Conservation (phyloP, 2,329 filamentous ascomycete species). For the Penicillium polonicum region DNA sequence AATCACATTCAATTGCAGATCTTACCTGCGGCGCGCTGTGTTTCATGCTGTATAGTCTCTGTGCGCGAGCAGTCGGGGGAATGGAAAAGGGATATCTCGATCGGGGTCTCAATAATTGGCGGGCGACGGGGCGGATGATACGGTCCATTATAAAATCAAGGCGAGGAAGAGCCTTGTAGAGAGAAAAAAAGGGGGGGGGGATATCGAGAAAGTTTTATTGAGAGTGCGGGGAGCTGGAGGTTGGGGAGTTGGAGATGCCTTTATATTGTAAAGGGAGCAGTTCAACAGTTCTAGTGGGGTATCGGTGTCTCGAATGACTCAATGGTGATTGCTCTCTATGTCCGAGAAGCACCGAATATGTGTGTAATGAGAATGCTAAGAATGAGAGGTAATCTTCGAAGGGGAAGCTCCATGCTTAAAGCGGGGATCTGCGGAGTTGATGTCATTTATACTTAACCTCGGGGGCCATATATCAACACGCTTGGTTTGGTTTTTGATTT, state of each 20-base stretch:
- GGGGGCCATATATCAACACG: not conserved
- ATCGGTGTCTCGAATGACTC: constrained; percentile 1
- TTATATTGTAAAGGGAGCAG: constrained; percentile 11
- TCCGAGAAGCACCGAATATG: constrained; percentile 26
- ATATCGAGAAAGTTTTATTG: constrained; percentile 10
- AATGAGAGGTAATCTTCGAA: constrained; percentile 6
- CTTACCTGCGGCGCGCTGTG: constrained; percentile 43
- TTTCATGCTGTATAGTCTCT: constrained; percentile 44
- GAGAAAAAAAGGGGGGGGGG: constrained; percentile 2
- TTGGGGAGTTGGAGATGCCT: constrained; percentile 15
- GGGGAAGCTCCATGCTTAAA: constrained; percentile 21
- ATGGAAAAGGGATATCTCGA: constrained; percentile 38
- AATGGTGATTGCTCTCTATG: constrained; percentile 25
- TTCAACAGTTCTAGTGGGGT: not conserved
- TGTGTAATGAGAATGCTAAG: not conserved
- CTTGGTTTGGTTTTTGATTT: not conserved
- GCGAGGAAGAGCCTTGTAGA: not conserved
- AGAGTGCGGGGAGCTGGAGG: constrained; percentile 17
- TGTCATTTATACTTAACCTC: constrained; percentile 11
- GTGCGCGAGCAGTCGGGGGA: constrained; percentile 32
- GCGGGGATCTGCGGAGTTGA: constrained; percentile 15
- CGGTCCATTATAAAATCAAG: constrained; percentile 32
- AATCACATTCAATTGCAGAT: not conserved
- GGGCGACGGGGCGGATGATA: constrained; percentile 36
- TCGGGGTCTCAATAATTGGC: constrained; percentile 37